Conservation (phyloP, 345 rosid genomes). For the Citrus inodora region DNA sequence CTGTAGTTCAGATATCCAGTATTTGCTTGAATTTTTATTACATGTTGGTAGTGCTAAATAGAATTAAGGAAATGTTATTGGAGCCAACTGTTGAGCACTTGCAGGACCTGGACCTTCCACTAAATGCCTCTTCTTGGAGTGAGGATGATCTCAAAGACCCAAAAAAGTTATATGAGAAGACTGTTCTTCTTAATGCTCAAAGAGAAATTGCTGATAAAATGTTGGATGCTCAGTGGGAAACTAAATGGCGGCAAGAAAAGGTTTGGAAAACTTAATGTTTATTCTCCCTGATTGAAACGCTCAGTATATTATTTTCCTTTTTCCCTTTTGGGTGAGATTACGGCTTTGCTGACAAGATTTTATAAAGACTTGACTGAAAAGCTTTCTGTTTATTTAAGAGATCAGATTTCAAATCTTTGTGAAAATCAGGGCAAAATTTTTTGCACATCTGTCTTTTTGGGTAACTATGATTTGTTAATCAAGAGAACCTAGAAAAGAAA, state of each 20-base stretch:
- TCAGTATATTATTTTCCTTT: background rate
- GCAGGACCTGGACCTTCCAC: slow-evolving; percentile 84
- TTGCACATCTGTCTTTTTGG: background rate
- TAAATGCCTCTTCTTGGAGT: slow-evolving; percentile 79
- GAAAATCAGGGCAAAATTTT: background rate
- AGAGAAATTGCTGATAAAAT: slow-evolving; percentile 81
- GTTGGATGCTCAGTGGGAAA: slow-evolving; percentile 88
- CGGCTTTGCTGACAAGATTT: background rate
- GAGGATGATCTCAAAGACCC: slow-evolving; percentile 88
- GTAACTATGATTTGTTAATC: background rate
- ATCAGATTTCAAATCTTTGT: background rate
- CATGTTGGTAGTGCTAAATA: background rate
- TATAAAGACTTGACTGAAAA: background rate
- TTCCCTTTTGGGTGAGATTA: background rate
- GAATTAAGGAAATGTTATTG: background rate
- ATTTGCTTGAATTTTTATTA: background rate
- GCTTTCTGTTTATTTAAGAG: background rate
- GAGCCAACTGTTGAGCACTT: slow-evolving; percentile 19
- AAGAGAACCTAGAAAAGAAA: background rate
- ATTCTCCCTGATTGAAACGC: background rate
- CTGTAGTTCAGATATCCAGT: background rate
- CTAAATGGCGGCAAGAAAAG: slow-evolving; percentile 92
- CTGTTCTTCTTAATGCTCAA: slow-evolving; percentile 91
- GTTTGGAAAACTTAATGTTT: slow-evolving; percentile 28
- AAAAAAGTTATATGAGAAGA: slow-evolving; percentile 76